Evolutionary conservation across 2,329 filamentous ascomycete species (phyloP), one percentile per base, ranked within the genome.

Genomic region (Alternaria consortialis): DNA sequence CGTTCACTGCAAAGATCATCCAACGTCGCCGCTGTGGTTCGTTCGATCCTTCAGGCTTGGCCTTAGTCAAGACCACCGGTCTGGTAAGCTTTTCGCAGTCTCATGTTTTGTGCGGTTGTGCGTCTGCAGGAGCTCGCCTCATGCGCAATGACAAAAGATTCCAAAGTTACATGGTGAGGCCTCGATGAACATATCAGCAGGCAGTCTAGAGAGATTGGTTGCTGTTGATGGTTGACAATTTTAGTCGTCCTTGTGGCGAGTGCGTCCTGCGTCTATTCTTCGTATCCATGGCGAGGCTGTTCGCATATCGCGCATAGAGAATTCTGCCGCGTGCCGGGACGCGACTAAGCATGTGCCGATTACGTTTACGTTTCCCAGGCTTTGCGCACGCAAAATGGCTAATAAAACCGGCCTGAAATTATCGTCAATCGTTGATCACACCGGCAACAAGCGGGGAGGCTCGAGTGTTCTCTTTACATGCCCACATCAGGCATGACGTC

Each of bases 1-100:
- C 37, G 27, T 56, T 60, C 40, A 63, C 48, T 51, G 57, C 54
- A 60, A 66, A 46, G 61, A 68, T 64, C 60, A 56, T 64, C 62
- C 43, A 42, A 40, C 44, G 20, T 47, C 48, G 40, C 47, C 42
- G 39, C 39, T 53, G 42, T 64, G 50, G 57, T 66, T 68, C 58
- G 56, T 47, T 59, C 39, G 20, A 48, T 31, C 32, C 23, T 34
- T 32, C 51, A 20, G 50, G 34, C 54, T 47, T 17, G 34, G 31
- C 13, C 57, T 39, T 61, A 34, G 53, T 27, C 34, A 44, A 39
- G 17, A 39, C 15, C 27, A 36, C 27, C 20, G 23, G 20, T 25
- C 40, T 36, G 32, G 46, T 29, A 42, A 60, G 15, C 36, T 32
- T 39, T 23, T 34, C 36, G 42, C 54, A 29, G 3, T 44, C 37